Evolutionary conservation across 139 green algal species (phyloP), one percentile per base, ranked within the genome.

Genomic region (Chlamydomonas asymmetrica): DNA sequence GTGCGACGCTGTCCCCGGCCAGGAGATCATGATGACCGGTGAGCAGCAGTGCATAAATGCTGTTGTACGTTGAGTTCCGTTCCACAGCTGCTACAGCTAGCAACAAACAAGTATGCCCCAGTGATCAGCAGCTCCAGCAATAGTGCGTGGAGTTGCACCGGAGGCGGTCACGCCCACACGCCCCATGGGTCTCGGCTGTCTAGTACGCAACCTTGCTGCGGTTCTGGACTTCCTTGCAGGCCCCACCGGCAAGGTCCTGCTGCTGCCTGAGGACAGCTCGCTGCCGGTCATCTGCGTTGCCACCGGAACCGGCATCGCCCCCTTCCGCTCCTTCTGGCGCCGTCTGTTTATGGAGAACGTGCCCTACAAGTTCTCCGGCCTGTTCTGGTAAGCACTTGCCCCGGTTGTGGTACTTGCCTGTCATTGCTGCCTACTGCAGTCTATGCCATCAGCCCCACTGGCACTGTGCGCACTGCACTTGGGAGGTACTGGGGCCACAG

Each of bases 281-380:
- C 87, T 91, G 3, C 90, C 92, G 6, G 74, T 96, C 69, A 99
- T 99, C 91, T 97, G 94, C 88, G 94, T 98, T n/a, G 96, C 96
- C 70, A 99, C 96, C 64, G 96, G 96, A 72, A 99, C 96, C 29
- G 96, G 96, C 79, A 99, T 99, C 73, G 96, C 96, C 5, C 96
- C 96, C 50, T 98, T 97, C 93, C 92, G 96, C 81, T 88, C 92
- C 41, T 99, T 98, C 95, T 94, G 92, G 88, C 90, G 94, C 74
- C 92, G 96, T 71, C 88, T 91, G 80, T 99, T 98, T 88, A 87
- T 94, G 76, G 96, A 99, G 90, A 85, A 97, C 67, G 84, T 98
- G 37, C 92, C 93, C 81, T 99, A 94, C 88, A 95, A 98, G 88
- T 98, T 96, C 84, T 90, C 69, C 43, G 95, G 96, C 72, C 92